A percentile compares a stretch with the other conserved stretches of the same genome.
Evolutionary conservation across 306 rosid species (phyloP).

Genomic region (Lablab purpureus): DNA sequence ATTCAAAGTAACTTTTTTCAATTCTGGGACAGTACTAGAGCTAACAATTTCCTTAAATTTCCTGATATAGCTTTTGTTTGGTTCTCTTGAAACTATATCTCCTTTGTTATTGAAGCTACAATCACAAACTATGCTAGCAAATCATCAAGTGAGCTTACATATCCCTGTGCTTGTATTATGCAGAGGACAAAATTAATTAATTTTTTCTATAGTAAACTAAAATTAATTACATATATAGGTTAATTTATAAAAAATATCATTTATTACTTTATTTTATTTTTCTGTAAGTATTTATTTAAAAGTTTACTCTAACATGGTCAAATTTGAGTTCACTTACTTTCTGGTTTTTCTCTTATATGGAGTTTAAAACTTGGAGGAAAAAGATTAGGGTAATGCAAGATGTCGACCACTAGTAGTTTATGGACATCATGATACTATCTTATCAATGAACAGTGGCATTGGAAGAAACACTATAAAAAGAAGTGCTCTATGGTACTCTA

Average conservation of each 20-base stretch:
- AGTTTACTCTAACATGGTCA: no score
- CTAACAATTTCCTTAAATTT: not conserved
- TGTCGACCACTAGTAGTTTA: not conserved
- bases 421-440: not conserved
- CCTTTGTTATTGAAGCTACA: not conserved
- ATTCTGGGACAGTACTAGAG: not conserved
- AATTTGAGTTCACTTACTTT: no score
- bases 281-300: no score
- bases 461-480: constrained; percentile 46
- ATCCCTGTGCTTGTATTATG: not conserved
- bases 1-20: not conserved
- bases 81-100: not conserved
- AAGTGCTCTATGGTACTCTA: not conserved
- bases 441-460: constrained; percentile 27
- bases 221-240: no score
- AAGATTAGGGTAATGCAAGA: not conserved
- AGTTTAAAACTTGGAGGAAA: not conserved
- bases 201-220: no score
- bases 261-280: no score
- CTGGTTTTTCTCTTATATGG: no score
- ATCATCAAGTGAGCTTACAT: not conserved
- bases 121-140: not conserved
- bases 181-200: not conserved
- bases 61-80: not conserved
- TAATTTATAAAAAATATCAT: no score